These are phyloP conservation scores for Penicillium parvum DNA, from an alignment of 495 filamentous ascomycete species.

Conservation along the genomic window DNA sequence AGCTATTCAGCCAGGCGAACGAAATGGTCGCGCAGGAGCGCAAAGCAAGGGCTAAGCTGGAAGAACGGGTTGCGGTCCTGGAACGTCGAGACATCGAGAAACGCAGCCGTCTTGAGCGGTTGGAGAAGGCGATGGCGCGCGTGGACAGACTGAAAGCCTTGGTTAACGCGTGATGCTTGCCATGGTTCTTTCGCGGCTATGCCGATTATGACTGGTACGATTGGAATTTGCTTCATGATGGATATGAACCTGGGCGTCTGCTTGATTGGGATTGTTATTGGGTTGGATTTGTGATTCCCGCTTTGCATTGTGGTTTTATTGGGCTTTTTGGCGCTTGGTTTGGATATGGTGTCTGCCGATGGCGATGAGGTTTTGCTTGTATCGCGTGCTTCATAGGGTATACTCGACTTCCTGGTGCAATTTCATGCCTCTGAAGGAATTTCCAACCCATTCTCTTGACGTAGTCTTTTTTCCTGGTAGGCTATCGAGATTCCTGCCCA, in stretches of 20 bases:
- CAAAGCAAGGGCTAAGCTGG: constrained; percentile 70
- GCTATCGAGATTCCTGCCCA: too few relatives aligned
- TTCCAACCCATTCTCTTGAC: too few relatives aligned
- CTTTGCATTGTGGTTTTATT: constrained; percentile 5
- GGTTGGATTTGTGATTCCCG: constrained; percentile 9
- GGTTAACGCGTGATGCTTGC: constrained; percentile 43
- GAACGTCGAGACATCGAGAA: constrained; percentile 70
- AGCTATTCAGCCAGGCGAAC: constrained; percentile 89
- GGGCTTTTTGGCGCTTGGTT: background rate
- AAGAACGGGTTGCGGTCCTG: constrained; percentile 66
- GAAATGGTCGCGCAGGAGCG: constrained; percentile 95
- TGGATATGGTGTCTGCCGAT: background rate
- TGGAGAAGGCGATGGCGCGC: constrained; percentile 75
- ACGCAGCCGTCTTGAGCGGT: constrained; percentile 60
- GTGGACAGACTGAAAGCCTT: constrained; percentile 70
- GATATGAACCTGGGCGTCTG: constrained; percentile 11
- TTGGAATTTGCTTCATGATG: constrained; percentile 6
- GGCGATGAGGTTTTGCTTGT: background rate
- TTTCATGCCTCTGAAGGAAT: too few relatives aligned
- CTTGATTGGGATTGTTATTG: constrained; percentile 1
- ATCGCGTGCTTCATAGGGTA: background rate
- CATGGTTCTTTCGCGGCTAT: background rate
- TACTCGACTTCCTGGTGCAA: too few relatives aligned
- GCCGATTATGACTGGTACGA: too few relatives aligned
- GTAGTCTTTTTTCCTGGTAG: too few relatives aligned